These are phyloP conservation scores for Simmondsia chinensis DNA, from an alignment of 148 eudicot species.

Conservation along the genomic window DNA sequence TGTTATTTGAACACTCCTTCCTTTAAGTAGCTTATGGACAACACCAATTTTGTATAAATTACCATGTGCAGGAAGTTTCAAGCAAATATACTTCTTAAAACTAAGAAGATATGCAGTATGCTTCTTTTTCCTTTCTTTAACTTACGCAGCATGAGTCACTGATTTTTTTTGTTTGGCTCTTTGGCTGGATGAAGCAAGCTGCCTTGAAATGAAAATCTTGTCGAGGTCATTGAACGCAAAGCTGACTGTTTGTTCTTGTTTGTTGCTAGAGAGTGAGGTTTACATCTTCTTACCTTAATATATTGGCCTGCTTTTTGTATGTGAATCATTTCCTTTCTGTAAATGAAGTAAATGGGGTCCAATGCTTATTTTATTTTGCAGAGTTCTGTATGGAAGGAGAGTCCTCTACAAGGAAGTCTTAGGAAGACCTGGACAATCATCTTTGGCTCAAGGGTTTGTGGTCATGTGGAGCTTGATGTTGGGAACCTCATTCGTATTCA, in stretches of 20 bases:
- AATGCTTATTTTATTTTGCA: conserved; percentile 20
- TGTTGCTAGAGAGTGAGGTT: conserved; percentile 36
- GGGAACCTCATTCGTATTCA: conserved; percentile 52
- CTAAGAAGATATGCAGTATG: no score
- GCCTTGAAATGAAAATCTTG: conserved; percentile 64
- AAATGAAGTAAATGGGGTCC: not conserved
- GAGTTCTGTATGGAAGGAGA: conserved; percentile 29
- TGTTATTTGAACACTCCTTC: no score
- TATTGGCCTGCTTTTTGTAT: not conserved
- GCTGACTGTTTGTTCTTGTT: conserved; percentile 74
- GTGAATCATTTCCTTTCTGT: not conserved
- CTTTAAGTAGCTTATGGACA: no score
- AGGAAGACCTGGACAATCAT: conserved; percentile 44
- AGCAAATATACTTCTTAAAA: no score
- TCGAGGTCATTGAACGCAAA: conserved; percentile 75
- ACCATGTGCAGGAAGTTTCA: no score
- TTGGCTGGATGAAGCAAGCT: conserved; percentile 40
- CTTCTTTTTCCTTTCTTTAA: not conserved
- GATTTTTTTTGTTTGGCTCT: not conserved
- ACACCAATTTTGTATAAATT: no score
- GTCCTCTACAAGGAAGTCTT: conserved; percentile 16
- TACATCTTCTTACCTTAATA: conserved; percentile 1
- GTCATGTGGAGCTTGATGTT: conserved; percentile 66
- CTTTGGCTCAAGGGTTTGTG: conserved; percentile 60
- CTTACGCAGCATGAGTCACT: no score